phyloP scores from a whole-genome alignment of 345 rosid species.

The Lepidium sativum region DNA sequence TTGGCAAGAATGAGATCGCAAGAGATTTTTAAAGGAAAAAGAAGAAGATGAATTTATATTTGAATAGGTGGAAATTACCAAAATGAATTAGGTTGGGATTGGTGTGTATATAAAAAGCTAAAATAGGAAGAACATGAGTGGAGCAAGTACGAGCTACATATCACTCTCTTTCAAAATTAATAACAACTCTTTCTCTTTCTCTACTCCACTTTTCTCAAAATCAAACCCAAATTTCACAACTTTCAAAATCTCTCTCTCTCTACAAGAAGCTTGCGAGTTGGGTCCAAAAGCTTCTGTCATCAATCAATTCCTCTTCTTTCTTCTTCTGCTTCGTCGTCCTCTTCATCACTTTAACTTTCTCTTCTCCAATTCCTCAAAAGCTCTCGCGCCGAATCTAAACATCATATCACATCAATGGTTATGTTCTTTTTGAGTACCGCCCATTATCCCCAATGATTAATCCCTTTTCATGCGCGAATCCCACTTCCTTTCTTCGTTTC shows the following conservation, averaged over 20 bases:
- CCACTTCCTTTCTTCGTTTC: constrained; percentile 15
- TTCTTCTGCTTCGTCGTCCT: not conserved
- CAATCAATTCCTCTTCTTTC: not conserved
- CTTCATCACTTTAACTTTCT: constrained; percentile 5
- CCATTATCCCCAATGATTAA: constrained; percentile 22
- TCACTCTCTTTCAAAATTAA: constrained; percentile 7
- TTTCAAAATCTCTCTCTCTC: constrained; percentile 9
- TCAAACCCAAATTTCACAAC: constrained; percentile 16
- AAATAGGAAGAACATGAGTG: constrained; percentile 17
- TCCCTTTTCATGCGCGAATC: constrained; percentile 26
- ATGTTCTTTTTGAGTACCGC: constrained; percentile 1
- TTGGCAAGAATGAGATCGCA: no score
- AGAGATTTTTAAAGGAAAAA: no score
- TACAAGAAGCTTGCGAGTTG: constrained; percentile 13
- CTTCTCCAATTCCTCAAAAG: constrained; percentile 9
- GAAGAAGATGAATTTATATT: no score
- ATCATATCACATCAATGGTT: constrained; percentile 18
- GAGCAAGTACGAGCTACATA: constrained; percentile 22
- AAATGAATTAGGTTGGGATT: not conserved
- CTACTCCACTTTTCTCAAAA: constrained; percentile 7
- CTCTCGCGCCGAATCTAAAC: not conserved
- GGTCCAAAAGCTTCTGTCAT: constrained; percentile 11
- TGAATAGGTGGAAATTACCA: no score
- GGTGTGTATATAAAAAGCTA: not conserved
- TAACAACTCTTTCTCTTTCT: not conserved